Base-by-base conservation (phyloP, 352 stramenopile species). In the Phytophthora ramorum region DNA sequence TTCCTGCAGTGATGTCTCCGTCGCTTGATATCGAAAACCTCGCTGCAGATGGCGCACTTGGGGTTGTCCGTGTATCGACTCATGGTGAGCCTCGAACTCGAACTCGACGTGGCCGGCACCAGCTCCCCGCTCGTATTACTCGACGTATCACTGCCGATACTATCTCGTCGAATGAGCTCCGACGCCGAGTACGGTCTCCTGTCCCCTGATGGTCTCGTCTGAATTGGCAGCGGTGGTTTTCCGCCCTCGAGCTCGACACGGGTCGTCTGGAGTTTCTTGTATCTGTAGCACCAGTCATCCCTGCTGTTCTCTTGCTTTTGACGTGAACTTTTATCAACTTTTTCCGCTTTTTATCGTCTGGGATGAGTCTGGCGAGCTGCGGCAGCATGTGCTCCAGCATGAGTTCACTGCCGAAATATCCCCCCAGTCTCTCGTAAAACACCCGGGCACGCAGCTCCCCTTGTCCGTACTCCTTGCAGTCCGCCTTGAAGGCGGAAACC, bases 341-440 rank as follows among this genome's bases (percentile, higher is more conserved):
- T 63, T 80, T 87, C 37, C 87, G 79, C 75, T 91, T 89, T 45
- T 74, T 76, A 43, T 93, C 85, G 66, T 95, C 85, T 2, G 83
- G 84, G 37, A 95, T 92, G 17, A 95, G 78, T 47, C 85, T 75
- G 43, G 77, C 85, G 7, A 95, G 71, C 54, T 95, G 82, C 41
- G 82, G 81, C 40, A 95, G 75, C 83, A 92, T 91, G 61, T 91
- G 80, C 57, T 91, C 82, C 19, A 93, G 78, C 85, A 93, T 93
- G 17, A 91, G 71, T 3, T 75, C 76, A 20, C 81, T 81, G 32
- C 87, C 87, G 49, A 95, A 90, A 59, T 93, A 93, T 3, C 48
- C 73, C 8, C 51, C 44, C 5, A 95, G 66, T 10, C 81, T 75
- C 22, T 89, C 71, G 49, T 82, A 78, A 57, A 95, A 95, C 3